Evolutionary conservation across 225 moss, liverwort and hornwort species (phyloP).

Genomic region (Bryoerythrophyllum caledonicum): DNA sequence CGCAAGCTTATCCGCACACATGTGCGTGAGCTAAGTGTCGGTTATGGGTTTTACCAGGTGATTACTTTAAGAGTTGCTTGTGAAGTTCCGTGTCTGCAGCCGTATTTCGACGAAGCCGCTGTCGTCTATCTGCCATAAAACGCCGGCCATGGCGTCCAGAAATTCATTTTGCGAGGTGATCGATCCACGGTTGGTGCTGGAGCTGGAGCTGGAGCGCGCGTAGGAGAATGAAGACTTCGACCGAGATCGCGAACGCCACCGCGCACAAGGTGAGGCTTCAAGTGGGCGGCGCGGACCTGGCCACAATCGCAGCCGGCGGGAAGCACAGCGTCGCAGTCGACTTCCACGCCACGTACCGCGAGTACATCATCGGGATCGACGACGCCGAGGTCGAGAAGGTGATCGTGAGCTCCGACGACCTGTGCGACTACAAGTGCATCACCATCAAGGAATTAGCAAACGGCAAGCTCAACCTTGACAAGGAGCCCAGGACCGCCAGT

Average conservation of each 20-base stretch:
- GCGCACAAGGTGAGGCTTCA: slow-evolving; percentile 25
- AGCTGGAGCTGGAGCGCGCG: background rate
- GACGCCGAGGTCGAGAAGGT: slow-evolving; percentile 10
- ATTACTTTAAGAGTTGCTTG: no score
- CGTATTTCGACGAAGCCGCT: no score
- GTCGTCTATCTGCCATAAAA: no score
- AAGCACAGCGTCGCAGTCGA: slow-evolving; percentile 30
- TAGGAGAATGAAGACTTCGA: slow-evolving; percentile 32
- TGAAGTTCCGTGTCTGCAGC: no score
- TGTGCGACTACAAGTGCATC: slow-evolving; percentile 40
- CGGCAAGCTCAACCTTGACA: slow-evolving; percentile 33
- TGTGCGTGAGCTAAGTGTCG: no score
- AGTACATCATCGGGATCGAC: slow-evolving; percentile 29
- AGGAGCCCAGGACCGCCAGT: slow-evolving; percentile 8
- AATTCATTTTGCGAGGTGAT: no score
- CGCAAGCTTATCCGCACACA: no score
- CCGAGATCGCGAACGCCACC: slow-evolving; percentile 38
- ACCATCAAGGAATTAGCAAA: slow-evolving; percentile 40
- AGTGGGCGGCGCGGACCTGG: slow-evolving; percentile 33
- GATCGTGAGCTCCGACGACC: slow-evolving; percentile 46
- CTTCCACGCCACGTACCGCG: slow-evolving; percentile 43
- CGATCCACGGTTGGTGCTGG: no score
- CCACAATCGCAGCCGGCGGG: slow-evolving; percentile 25
- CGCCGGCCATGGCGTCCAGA: no score
- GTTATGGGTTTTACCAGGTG: no score